Conservation (phyloP, 2,329 filamentous ascomycete genomes). For the Chaetomium sp. region DNA sequence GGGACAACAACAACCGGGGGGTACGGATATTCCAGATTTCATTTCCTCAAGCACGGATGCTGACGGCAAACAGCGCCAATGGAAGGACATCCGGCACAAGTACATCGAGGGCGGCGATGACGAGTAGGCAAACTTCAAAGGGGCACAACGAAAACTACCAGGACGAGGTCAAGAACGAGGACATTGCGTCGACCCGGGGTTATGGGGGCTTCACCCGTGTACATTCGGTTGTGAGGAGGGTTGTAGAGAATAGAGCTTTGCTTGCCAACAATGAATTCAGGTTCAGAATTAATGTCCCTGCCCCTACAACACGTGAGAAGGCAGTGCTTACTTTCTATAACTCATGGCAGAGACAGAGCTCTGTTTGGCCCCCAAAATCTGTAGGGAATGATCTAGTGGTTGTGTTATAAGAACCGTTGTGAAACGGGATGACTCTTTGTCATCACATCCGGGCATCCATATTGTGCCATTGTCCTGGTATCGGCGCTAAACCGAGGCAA, state of each 20-base stretch:
- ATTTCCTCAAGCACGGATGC: slow-evolving; percentile 27
- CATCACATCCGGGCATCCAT: background rate
- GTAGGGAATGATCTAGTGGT: slow-evolving; percentile 14
- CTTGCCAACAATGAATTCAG: slow-evolving; percentile 11
- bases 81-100: slow-evolving; percentile 96
- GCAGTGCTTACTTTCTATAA: too few relatives aligned
- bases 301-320: background rate
- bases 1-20: slow-evolving; percentile 88
- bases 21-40: slow-evolving; percentile 53
- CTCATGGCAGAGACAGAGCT: background rate
- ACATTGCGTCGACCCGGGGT: slow-evolving; percentile 9
- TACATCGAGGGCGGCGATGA: slow-evolving; percentile 75
- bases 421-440: background rate
- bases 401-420: slow-evolving; percentile 7
- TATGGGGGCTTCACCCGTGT: slow-evolving; percentile 28
- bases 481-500: slow-evolving; percentile 9
- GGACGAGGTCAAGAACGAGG: slow-evolving; percentile 7
- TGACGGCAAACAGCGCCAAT: slow-evolving; percentile 76
- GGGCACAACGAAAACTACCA: background rate
- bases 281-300: background rate
- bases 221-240: slow-evolving; percentile 27
- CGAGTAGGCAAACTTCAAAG: slow-evolving; percentile 51
- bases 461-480: background rate
- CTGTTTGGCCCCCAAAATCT: background rate
- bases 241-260: slow-evolving; percentile 31